Evolutionary conservation across 805 yeast genomes (phyloP).

Genomic region (Suhomyces sp.): DNA sequence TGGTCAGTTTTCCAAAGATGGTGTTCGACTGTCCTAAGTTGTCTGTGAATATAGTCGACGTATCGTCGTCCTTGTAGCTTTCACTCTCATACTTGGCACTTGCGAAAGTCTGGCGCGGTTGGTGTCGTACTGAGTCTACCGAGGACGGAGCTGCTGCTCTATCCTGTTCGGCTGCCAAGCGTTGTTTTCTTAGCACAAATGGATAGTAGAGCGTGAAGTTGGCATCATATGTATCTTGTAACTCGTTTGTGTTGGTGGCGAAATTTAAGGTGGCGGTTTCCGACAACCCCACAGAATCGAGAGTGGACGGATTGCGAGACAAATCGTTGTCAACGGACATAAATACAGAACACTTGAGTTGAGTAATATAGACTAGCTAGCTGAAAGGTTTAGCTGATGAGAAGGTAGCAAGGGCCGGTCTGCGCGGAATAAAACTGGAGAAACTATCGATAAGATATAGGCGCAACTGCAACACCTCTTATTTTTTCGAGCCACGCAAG

Average conservation of each 20-base stretch:
- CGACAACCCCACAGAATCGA: slow-evolving; percentile 25
- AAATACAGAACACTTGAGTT: too few relatives aligned
- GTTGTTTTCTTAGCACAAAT: slow-evolving; percentile 29
- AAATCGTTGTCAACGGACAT: background rate
- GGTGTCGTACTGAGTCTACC: background rate
- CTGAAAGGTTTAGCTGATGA: background rate
- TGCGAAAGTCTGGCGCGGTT: background rate
- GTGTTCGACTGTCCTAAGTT: background rate
- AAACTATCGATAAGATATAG: background rate
- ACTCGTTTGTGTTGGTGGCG: slow-evolving; percentile 12
- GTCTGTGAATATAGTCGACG: slow-evolving; percentile 19
- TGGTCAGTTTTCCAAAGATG: slow-evolving; percentile 20
- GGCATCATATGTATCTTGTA: slow-evolving; percentile 36
- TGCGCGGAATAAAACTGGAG: background rate
- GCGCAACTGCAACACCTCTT: background rate
- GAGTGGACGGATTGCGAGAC: background rate
- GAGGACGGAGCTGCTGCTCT: background rate
- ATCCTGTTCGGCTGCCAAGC: slow-evolving; percentile 12
- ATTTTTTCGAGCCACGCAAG: background rate
- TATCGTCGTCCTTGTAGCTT: slow-evolving; percentile 15
- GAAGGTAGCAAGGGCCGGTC: background rate
- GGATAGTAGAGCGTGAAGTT: slow-evolving; percentile 39
- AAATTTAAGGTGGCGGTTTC: slow-evolving; percentile 35
- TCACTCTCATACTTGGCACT: background rate
- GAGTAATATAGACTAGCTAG: too few relatives aligned